These are phyloP conservation scores for Colletotrichum higginsianum DNA, from an alignment of 2,329 filamentous ascomycete genomes.

Conservation along the genomic window DNA sequence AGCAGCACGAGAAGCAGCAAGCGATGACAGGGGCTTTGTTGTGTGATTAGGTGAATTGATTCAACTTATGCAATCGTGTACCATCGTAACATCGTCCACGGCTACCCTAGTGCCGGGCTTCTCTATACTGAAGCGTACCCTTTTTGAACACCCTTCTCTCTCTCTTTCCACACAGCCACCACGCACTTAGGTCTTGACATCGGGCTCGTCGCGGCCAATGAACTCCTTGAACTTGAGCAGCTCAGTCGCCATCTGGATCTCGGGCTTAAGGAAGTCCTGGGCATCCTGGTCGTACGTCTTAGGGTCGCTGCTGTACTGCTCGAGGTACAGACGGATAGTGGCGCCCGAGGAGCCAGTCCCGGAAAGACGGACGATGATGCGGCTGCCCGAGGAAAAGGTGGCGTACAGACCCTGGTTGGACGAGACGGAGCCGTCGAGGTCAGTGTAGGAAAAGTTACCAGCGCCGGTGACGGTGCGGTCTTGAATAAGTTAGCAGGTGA, in stretches of 20 bases:
- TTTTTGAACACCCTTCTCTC: constrained; percentile 11
- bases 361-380: constrained; percentile 94
- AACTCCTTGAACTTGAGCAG: constrained; percentile 95
- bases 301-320: constrained; percentile 91
- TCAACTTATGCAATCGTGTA: constrained; percentile 42
- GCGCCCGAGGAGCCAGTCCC: constrained; percentile 96
- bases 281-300: constrained; percentile 85
- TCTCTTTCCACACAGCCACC: constrained; percentile 17
- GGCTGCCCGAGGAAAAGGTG: constrained; percentile 93
- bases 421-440: constrained; percentile 96
- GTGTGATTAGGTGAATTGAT: constrained; percentile 37
- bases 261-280: constrained; percentile 93
- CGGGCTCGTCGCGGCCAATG: constrained; percentile 91
- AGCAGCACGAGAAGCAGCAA: background rate
- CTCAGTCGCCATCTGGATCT: constrained; percentile 87
- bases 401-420: constrained; percentile 97
- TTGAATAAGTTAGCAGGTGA: constrained; percentile 50
- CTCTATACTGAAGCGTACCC: constrained; percentile 38
- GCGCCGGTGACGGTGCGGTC: constrained; percentile 88
- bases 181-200: constrained; percentile 86
- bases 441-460: constrained; percentile 98
- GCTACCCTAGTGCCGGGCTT: constrained; percentile 28
- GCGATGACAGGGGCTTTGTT: background rate
- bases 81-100: constrained; percentile 41
- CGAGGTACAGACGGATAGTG: constrained; percentile 96